Conservation (phyloP, 345 rosid genomes). For the Zanthoxylum bungeanum region DNA sequence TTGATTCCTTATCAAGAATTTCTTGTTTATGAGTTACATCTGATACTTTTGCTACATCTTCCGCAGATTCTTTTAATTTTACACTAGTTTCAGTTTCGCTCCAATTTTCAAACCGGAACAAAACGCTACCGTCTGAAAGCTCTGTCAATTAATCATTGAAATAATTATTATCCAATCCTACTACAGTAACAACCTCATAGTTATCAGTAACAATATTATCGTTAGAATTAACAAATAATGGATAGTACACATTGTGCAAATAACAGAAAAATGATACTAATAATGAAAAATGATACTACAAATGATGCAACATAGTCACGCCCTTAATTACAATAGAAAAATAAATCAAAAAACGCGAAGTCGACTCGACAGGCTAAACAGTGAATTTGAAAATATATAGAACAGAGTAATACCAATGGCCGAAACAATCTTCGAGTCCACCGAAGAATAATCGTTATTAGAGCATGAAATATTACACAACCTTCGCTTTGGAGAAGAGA, state of each 20-base stretch:
- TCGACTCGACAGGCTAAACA: too few relatives aligned
- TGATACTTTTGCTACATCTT: background rate
- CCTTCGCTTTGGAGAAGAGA: conserved; percentile 4
- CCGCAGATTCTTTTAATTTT: conserved; percentile 21
- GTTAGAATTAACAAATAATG: too few relatives aligned
- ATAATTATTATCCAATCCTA: background rate
- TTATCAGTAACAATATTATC: too few relatives aligned
- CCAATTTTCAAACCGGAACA: conserved; percentile 57
- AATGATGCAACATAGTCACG: background rate
- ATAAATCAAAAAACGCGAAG: background rate
- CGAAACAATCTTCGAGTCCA: conserved; percentile 35
- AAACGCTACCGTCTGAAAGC: conserved; percentile 51
- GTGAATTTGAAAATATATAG: background rate
- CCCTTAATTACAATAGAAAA: background rate
- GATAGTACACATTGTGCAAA: too few relatives aligned
- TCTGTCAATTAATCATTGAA: conserved; percentile 29
- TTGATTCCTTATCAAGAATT: conserved; percentile 14
- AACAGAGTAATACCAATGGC: conserved; percentile 32
- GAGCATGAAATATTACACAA: conserved; percentile 14
- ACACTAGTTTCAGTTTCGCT: conserved; percentile 29
- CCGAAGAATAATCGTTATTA: conserved; percentile 15
- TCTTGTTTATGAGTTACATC: conserved; percentile 5
- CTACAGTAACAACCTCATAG: background rate
- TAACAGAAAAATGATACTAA: too few relatives aligned
- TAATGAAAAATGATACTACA: too few relatives aligned